Evolutionary conservation across 768 basidiomycete species (phyloP).

Genomic region (Chalciporus piperatus): DNA sequence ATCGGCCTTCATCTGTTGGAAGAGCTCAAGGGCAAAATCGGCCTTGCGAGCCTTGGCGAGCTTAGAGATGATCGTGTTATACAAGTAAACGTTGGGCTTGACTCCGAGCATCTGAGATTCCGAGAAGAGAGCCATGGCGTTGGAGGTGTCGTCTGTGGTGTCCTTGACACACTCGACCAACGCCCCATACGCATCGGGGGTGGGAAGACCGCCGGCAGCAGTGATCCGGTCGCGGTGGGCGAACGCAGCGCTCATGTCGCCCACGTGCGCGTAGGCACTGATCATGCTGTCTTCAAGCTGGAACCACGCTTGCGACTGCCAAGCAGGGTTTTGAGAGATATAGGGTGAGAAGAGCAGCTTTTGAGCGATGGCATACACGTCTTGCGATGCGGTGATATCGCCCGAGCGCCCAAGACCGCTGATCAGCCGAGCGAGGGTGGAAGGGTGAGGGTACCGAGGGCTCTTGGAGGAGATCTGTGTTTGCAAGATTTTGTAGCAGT

Average conservation of each 20-base stretch:
- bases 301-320: conserved; percentile 66
- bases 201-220: conserved; percentile 72
- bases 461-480: conserved; percentile 34
- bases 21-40: conserved; percentile 82
- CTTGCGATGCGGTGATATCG: conserved; percentile 57
- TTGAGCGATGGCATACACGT: conserved; percentile 71
- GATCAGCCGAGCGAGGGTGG: conserved; percentile 60
- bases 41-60: conserved; percentile 93
- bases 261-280: conserved; percentile 77
- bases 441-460: conserved; percentile 50
- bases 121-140: conserved; percentile 79
- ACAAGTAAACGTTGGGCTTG: conserved; percentile 80
- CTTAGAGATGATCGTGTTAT: conserved; percentile 97
- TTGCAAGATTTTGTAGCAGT: conserved; percentile 52
- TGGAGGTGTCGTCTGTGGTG: conserved; percentile 92
- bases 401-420: conserved; percentile 62
- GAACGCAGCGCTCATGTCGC: conserved; percentile 77
- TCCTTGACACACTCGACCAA: conserved; percentile 86
- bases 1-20: conserved; percentile 77
- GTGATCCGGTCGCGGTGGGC: conserved; percentile 77
- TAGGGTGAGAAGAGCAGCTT: conserved; percentile 45
- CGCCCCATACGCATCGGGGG: conserved; percentile 88
- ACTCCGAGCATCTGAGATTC: conserved; percentile 74
- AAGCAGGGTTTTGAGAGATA: conserved; percentile 38
- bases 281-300: conserved; percentile 87